Conservation (phyloP, 1,284 basidiomycete species). For the Porogramme epimiltina region DNA sequence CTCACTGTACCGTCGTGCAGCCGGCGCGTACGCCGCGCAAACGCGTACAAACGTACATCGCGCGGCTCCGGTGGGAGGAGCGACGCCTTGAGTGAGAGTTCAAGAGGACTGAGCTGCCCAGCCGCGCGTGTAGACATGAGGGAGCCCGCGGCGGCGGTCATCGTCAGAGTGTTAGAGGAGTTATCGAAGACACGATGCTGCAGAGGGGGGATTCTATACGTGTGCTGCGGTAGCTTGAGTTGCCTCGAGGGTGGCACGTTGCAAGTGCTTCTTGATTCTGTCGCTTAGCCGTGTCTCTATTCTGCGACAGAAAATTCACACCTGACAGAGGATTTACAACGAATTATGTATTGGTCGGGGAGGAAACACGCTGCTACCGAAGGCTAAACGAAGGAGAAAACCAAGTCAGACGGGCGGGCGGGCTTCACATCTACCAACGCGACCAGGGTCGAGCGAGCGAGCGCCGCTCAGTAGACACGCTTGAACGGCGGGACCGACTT, state of each 20-base stretch:
- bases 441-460: too few species aligned
- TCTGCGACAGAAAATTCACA: too few species aligned
- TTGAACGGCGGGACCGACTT: slow-evolving; percentile 88
- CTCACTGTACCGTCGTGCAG: slow-evolving; percentile 4
- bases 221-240: too few species aligned
- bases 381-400: not conserved
- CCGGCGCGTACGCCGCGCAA: slow-evolving; percentile 13
- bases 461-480: slow-evolving; percentile 67
- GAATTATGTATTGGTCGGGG: slow-evolving; percentile 7
- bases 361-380: slow-evolving; percentile 10
- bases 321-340: slow-evolving; percentile 10
- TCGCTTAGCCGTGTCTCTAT: too few species aligned
- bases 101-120: slow-evolving; percentile 2
- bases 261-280: too few species aligned
- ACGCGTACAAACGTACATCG: slow-evolving; percentile 27
- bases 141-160: too few species aligned
- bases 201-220: too few species aligned
- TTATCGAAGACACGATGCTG: too few species aligned
- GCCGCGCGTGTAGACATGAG: too few species aligned
- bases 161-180: too few species aligned
- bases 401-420: too few species aligned
- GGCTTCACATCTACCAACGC: not conserved
- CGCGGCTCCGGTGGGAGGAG: slow-evolving; percentile 14
- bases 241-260: too few species aligned
- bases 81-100: slow-evolving; percentile 15